Evolutionary conservation across 1,284 basidiomycete genomes (phyloP), one percentile per base, ranked within the genome.

Genomic region (Neonothopanus nambi): DNA sequence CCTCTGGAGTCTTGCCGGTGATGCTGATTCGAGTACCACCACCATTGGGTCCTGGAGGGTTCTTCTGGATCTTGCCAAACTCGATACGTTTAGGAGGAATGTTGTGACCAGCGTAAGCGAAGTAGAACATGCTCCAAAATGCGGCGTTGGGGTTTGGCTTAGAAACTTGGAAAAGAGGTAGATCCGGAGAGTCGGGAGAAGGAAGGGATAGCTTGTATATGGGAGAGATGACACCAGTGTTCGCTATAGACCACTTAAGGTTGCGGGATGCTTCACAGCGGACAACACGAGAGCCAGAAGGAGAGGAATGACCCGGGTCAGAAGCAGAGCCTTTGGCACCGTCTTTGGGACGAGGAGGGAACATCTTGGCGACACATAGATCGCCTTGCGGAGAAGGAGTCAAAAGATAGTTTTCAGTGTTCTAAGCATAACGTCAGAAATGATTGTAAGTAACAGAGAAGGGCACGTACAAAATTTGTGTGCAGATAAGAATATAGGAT

Each of bases 101-200:
- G 68, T 98, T 93, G 71, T 99, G 96, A 15, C 96, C 96, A 39
- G 96, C 96, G 70, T 97, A 99, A 35, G 96, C 95, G 69, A 99
- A 99, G 75, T 99, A 99, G 76, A 98, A 99, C 91, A 99, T 94
- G 68, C 93, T 96, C 97, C 97, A 99, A 72, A 95, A 98, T 4
- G 89, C 91, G 13, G 95, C 94, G 72, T 98, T 96, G 2, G 97
- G 97, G 66, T 98, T 99, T 12, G 97, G 97, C 70, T 99, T 99
- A 23, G 92, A 95, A 57, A 99, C 90, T 70, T 99, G 97, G 74
- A 99, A 99, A 57, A 99, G 82, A 7, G 97, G 97, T 52, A 98
- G 93, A 73, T 99, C 96, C 43, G 94, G 89, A 48, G 93, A 94
- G 71, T 96, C 94, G 50, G 93, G 91, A 26, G 91, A 90, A n/a